Base-by-base conservation (phyloP, 768 basidiomycete genomes). In the Mycena vulgaris region DNA sequence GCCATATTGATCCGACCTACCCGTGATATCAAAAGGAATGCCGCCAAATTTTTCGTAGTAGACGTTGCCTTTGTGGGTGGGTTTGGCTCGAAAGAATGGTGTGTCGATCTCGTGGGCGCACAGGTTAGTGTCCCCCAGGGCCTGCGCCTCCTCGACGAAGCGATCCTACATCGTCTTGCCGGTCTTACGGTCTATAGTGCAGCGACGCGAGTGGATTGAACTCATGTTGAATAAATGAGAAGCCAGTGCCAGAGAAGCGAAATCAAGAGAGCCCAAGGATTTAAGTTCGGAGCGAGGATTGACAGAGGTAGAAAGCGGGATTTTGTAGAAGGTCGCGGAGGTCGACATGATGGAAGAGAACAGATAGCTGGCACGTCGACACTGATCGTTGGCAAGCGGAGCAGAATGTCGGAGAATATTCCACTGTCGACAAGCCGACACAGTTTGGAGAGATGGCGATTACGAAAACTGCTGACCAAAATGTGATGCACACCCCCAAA, bases 371-470 rank as follows among this genome's bases (percentile, higher is more conserved):
- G n/a, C n/a, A n/a, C n/a, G n/a, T n/a, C n/a, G n/a, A n/a, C n/a
- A n/a, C n/a, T n/a, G n/a, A n/a, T n/a, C n/a, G n/a, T n/a, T n/a
- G n/a, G n/a, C n/a, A n/a, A n/a, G n/a, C n/a, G n/a, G n/a, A n/a
- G n/a, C n/a, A n/a, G 55, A 56, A 25, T 16, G 23, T 56, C 19
- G 39, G 55, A 56, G 55, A 37, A 56, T 37, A 39, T 39, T 56
- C 55, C 25, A 56, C n/a, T n/a, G n/a, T n/a, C n/a, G n/a, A n/a
- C n/a, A n/a, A n/a, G n/a, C n/a, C n/a, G n/a, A n/a, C n/a, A n/a
- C n/a, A n/a, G n/a, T n/a, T n/a, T n/a, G n/a, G n/a, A n/a, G n/a
- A n/a, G n/a, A n/a, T n/a, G n/a, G n/a, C n/a, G n/a, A n/a, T n/a
- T n/a, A n/a, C n/a, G n/a, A n/a, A n/a, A n/a, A n/a, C n/a, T n/a